A percentile compares a stretch with the other conserved stretches of the same genome.
These are phyloP conservation scores for Amanita fuliginea DNA, from an alignment of 768 basidiomycete species.

Conservation along the genomic window DNA sequence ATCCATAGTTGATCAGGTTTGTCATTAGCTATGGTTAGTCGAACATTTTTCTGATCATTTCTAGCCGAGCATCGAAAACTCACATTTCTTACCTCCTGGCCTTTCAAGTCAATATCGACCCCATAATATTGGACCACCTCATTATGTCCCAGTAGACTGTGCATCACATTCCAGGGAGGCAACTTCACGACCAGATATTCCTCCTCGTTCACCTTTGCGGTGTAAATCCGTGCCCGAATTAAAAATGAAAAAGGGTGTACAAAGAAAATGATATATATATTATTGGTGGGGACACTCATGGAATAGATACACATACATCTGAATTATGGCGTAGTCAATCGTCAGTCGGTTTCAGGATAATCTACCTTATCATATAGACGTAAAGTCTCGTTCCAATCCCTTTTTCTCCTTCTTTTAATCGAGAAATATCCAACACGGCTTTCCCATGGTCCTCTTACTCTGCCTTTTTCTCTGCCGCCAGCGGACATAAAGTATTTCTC, in stretches of 20 bases:
- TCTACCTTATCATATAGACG: conserved; percentile 75
- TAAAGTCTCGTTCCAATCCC: conserved; percentile 86
- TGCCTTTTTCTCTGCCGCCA: conserved; percentile 62
- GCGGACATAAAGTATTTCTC: conserved; percentile 49
- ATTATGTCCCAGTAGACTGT: background rate
- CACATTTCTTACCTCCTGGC: background rate
- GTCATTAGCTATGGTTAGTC: background rate
- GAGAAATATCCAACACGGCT: conserved; percentile 71
- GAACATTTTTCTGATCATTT: background rate
- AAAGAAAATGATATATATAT: background rate
- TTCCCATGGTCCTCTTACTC: conserved; percentile 59
- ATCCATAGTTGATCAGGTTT: background rate
- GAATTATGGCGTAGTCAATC: background rate
- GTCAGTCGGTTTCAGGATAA: conserved; percentile 49
- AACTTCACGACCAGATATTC: background rate
- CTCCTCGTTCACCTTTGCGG: conserved; percentile 1
- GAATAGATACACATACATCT: no score
- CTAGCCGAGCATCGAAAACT: background rate
- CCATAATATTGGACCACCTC: background rate
- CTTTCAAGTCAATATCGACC: background rate
- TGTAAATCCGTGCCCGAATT: background rate
- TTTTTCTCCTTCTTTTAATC: conserved; percentile 63
- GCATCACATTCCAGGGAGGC: background rate
- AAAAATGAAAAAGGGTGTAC: background rate
- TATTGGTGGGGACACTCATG: background rate